A percentile compares a stretch with the other conserved stretches of the same genome.
Conservation (phyloP, 2,329 filamentous ascomycete species). For the Leptographium radiaticola region DNA sequence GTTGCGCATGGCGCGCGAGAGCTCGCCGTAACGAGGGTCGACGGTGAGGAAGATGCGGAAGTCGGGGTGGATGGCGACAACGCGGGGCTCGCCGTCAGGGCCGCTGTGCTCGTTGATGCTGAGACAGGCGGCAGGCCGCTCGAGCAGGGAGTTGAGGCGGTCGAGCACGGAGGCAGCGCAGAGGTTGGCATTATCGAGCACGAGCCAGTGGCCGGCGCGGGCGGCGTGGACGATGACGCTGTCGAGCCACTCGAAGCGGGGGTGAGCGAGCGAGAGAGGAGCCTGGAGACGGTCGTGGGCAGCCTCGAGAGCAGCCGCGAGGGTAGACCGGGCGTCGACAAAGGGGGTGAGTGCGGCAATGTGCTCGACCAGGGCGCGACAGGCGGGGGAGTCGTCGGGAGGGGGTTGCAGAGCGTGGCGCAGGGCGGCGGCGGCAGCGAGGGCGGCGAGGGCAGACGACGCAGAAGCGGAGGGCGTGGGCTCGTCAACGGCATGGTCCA, state of each 20-base stretch:
- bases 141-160: slow-evolving; percentile 83
- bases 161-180: slow-evolving; percentile 93
- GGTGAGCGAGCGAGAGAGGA: slow-evolving; percentile 49
- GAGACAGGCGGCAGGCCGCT: slow-evolving; percentile 67
- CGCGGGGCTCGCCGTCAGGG: slow-evolving; percentile 63
- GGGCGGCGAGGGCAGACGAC: slow-evolving; percentile 9
- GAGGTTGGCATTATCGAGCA: slow-evolving; percentile 93
- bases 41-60: slow-evolving; percentile 92
- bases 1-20: slow-evolving; percentile 95
- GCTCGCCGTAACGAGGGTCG: slow-evolving; percentile 81
- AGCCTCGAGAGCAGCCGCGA: slow-evolving; percentile 33
- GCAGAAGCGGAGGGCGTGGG: slow-evolving; percentile 15
- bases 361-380: slow-evolving; percentile 23
- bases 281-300: slow-evolving; percentile 36
- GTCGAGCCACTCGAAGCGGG: slow-evolving; percentile 92
- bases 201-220: slow-evolving; percentile 76
- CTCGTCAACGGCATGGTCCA: slow-evolving; percentile 27
- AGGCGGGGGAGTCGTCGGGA: not conserved
- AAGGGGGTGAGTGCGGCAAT: slow-evolving; percentile 27
- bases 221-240: slow-evolving; percentile 82
- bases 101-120: slow-evolving; percentile 90
- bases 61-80: slow-evolving; percentile 69
- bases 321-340: slow-evolving; percentile 29
- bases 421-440: slow-evolving; percentile 27
- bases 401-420: slow-evolving; percentile 32